Conservation (phyloP, 108 stramenopile species). For the Cyclotella choctawhatcheeana region DNA sequence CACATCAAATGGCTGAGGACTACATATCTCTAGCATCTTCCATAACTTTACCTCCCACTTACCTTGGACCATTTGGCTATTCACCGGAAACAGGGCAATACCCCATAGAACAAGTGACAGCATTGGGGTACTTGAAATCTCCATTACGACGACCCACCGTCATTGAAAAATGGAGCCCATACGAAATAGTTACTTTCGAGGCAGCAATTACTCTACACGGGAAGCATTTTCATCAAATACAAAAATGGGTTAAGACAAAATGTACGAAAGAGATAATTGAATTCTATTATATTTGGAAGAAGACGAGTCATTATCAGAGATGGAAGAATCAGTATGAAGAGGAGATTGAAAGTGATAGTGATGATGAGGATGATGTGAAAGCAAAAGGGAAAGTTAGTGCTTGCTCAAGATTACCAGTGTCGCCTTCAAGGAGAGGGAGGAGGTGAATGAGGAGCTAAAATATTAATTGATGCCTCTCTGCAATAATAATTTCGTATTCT, state of each 20-base stretch:
- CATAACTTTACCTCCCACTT: conserved; percentile 52
- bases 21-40: conserved; percentile 64
- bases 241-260: conserved; percentile 80
- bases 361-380: conserved; percentile 11
- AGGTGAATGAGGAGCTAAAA: not conserved
- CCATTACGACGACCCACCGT: conserved; percentile 78
- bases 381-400: not conserved
- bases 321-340: conserved; percentile 75
- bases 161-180: conserved; percentile 88
- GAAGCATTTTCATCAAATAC: conserved; percentile 79
- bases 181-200: conserved; percentile 89
- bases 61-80: conserved; percentile 63
- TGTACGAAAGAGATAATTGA: conserved; percentile 87
- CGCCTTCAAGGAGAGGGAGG: conserved; percentile 6
- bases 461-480: no score
- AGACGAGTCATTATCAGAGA: conserved; percentile 87
- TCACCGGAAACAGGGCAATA: conserved; percentile 47
- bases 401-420: not conserved
- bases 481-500: no score
- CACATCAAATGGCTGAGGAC: conserved; percentile 78
- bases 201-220: conserved; percentile 80
- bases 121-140: conserved; percentile 66
- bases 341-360: conserved; percentile 31
- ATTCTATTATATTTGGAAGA: conserved; percentile 99
- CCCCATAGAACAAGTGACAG: conserved; percentile 64